Conservation (phyloP, 306 rosid genomes). For the Sicyos baderoa region DNA sequence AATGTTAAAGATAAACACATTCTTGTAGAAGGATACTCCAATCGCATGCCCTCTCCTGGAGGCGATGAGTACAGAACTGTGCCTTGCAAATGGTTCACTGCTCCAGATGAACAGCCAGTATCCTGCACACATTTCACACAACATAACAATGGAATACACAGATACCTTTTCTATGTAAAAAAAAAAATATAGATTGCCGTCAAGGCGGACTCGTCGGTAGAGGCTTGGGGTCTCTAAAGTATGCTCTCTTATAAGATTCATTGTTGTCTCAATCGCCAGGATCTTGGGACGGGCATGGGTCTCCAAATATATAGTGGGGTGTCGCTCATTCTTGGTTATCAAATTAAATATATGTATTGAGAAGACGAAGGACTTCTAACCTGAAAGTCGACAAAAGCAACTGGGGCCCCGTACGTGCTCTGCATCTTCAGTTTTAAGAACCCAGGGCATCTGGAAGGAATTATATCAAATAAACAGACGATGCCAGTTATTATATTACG, state of each 20-base stretch:
- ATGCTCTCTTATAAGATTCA: no score
- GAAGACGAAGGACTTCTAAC: constrained; percentile 27
- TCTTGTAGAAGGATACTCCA: constrained; percentile 67
- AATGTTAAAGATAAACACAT: background rate
- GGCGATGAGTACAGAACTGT: constrained; percentile 63
- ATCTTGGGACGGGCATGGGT: no score
- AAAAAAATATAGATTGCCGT: no score
- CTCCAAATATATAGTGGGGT: no score
- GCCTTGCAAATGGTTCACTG: constrained; percentile 73
- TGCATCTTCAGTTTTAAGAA: constrained; percentile 89
- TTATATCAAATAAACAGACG: background rate
- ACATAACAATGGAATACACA: background rate
- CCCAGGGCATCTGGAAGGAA: constrained; percentile 62
- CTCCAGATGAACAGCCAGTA: constrained; percentile 50
- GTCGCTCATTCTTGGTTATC: background rate
- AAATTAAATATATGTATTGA: background rate
- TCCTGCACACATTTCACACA: constrained; percentile 40
- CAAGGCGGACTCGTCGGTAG: background rate
- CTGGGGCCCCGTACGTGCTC: constrained; percentile 86
- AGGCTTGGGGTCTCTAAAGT: no score
- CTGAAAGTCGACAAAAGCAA: constrained; percentile 95
- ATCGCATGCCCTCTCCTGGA: constrained; percentile 76
- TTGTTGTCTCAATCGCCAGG: background rate
- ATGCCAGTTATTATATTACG: constrained; percentile 7
- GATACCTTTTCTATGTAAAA: background rate